Base-by-base conservation (phyloP, 768 basidiomycete genomes). In the Phlegmacium glaucopus region DNA sequence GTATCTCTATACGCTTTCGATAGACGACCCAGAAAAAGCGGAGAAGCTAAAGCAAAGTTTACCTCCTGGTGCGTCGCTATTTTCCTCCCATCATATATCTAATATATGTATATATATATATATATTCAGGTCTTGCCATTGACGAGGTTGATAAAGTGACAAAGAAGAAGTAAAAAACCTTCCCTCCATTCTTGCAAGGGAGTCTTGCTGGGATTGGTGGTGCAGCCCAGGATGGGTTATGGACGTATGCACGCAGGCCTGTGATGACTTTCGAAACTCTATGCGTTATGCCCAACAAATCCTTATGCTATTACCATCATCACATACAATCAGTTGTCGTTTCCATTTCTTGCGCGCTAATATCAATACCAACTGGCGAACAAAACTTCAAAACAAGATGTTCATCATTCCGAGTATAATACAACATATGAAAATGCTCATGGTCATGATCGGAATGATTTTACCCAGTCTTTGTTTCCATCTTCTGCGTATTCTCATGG, bases 11-110 rank as follows among this genome's bases (percentile, higher is more conserved):
- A 98, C 96, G n/a, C 82, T 98, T 54, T 82, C 85, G 52, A 70
- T 98, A 66, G 88, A 93, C 67, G 96, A 99, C 75, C 83, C 90
- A 63, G 94, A 96, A 70, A 98, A 97, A 80, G 95, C 96, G 34
- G 94, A 96, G 69, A 99, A 97, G 78, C 83, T 99, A 61, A 83
- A 87, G 77, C 90, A 90, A 77, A 86, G 84, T 63, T 78, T 99
- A 43, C 95, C 95, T 44, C 96, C 96, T 61, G 91, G 95, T 94
- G 63, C 60, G 88, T 71, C 38, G n/a, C 32, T 27, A 16, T 5
- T 4, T 32, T 45, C 40, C 26, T 32, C n/a, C 6, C 16, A 8
- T 37, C 15, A 15, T 17, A 1, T 38, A 42, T 35, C 42, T 36
- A 25, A 27, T 17, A 26, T 25, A 10, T 48, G 16, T n/a, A 11